phyloP scores from a whole-genome alignment of 176 grass and related monocot species.

The Oryza punctata region DNA sequence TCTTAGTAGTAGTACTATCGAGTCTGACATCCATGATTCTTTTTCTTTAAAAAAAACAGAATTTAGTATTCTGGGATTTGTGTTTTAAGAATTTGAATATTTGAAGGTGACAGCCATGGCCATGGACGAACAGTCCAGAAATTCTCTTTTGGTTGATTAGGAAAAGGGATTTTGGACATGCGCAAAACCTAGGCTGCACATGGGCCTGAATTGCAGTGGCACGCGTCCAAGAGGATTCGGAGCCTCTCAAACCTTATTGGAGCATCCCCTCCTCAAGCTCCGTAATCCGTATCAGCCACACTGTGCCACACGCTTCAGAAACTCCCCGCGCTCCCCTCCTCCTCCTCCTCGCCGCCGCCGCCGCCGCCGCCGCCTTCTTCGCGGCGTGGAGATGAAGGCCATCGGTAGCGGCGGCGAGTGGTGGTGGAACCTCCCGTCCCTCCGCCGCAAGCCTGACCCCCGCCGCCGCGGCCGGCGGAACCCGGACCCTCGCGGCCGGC shows the following conservation, averaged over 20 bases:
- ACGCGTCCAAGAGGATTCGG: constrained; percentile 2
- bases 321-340: not conserved
- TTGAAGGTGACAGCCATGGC: not conserved
- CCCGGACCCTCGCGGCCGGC: constrained; percentile 47
- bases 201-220: constrained; percentile 19
- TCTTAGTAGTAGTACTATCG: too few species aligned
- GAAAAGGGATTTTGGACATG: not conserved
- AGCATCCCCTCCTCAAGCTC: constrained; percentile 11
- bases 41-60: too few species aligned
- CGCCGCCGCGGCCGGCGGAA: constrained; percentile 52
- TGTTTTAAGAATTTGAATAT: not conserved
- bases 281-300: not conserved
- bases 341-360: constrained; percentile 9
- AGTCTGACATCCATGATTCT: too few species aligned
- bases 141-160: not conserved
- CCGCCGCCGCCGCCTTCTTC: constrained; percentile 17
- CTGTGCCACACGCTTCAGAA: not conserved
- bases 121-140: not conserved
- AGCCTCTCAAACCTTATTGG: constrained; percentile 26
- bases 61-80: too few species aligned
- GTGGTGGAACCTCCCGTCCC: constrained; percentile 58
- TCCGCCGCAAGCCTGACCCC: constrained; percentile 46
- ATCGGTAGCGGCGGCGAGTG: constrained; percentile 54
- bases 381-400: constrained; percentile 40
- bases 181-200: not conserved